A percentile compares a stretch with the other conserved stretches of the same genome.
phyloP scores from a whole-genome alignment of 2,329 filamentous ascomycete genomes.

The Claviceps cyperi region DNA sequence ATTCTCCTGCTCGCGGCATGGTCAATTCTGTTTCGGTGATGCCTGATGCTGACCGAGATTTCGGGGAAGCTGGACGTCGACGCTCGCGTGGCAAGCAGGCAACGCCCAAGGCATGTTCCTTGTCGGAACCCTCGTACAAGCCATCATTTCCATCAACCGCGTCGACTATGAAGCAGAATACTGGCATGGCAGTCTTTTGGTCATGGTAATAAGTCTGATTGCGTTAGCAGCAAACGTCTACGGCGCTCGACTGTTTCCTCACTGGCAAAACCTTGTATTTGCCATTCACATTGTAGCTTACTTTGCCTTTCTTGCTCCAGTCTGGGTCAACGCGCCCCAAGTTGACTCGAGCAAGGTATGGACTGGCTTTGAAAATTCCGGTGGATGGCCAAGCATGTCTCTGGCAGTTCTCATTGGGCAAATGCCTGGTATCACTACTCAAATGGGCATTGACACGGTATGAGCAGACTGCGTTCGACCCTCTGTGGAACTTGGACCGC shows the following conservation, averaged over 20 bases:
- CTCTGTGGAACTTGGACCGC: neutral
- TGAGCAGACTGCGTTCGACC: neutral
- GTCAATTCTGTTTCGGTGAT: neutral
- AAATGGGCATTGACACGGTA: slow-evolving; percentile 8
- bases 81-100: slow-evolving; percentile 9
- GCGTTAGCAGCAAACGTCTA: slow-evolving; percentile 5
- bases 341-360: slow-evolving; percentile 6
- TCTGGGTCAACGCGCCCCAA: slow-evolving; percentile 8
- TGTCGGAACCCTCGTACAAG: slow-evolving; percentile 7
- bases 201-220: slow-evolving; percentile 4
- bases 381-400: slow-evolving; percentile 6
- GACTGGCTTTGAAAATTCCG: slow-evolving; percentile 6
- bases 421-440: slow-evolving; percentile 5
- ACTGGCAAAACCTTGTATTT: slow-evolving; percentile 7
- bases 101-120: slow-evolving; percentile 7
- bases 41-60: neutral
- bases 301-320: slow-evolving; percentile 6
- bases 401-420: slow-evolving; percentile 9
- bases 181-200: slow-evolving; percentile 8
- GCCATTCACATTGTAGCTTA: slow-evolving; percentile 7
- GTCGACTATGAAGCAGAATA: slow-evolving; percentile 2
- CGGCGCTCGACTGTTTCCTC: slow-evolving; percentile 6
- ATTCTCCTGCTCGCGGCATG: neutral
- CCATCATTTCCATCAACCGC: slow-evolving; percentile 7
- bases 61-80: slow-evolving; percentile 7